Evolutionary conservation across 129 eudicot species (phyloP), one percentile per base, ranked within the genome.

Genomic region (Scalesia atractyloides): DNA sequence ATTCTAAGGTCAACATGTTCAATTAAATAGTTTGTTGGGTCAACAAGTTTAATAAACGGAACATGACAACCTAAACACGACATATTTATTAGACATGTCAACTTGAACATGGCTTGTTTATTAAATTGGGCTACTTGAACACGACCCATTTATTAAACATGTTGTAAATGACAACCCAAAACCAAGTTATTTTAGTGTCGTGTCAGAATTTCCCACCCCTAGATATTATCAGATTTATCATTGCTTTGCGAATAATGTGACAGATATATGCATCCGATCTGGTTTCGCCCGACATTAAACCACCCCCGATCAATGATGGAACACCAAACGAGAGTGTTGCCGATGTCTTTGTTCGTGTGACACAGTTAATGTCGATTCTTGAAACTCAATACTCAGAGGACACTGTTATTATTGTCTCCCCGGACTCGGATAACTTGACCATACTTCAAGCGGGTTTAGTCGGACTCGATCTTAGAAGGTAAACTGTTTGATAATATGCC

Each of bases 311-410:
- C 77, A 74, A 78, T 18, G 98, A 94, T 10, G 98, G 97, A 64
- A 94, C 98, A 44, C 99, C 99, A 74, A 94, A 94, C 64, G 94
- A 94, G 83, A 90, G 97, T 5, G 97, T 94, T n/a, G 85, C 87
- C 0, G 99, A 90, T 60, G 98, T 94, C 58, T 94, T 94, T 78
- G 99, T 94, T 78, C 97, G 99, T 22, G 97, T 94, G 58, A 94
- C 96, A 43, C 99, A 90, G 65, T 85, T 94, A 70, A 94, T 94
- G 97, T 94, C 99, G 13, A 90, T 94, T 73, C 97, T 90, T 41
- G 99, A 94, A 81, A 90, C 99, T 16, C 98, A 90, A 26, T 94
- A 94, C 73, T 88, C 99, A 0, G 98, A 64, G 70, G 97, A 93
- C 64, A 94, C 97, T 0, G 89, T 94, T 24, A 78, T 94, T 64